Percentiles rank a stretch among this genome's conserved stretches.
Evolutionary conservation across 208 protist genomes (phyloP).

Genomic region (Acanthamoeba castellanii): DNA sequence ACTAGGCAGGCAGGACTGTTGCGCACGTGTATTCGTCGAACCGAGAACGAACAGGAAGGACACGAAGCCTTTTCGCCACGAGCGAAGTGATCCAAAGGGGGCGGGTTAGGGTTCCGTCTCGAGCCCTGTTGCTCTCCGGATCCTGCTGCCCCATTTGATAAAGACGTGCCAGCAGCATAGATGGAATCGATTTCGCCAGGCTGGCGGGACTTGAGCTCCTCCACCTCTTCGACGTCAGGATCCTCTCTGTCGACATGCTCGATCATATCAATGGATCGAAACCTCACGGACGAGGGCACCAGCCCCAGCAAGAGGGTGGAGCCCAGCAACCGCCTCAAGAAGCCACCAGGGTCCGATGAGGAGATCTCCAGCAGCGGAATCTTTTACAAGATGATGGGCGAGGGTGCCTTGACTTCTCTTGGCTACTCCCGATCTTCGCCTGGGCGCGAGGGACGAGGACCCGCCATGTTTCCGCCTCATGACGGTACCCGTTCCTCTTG

Average conservation of each 20-base stretch:
- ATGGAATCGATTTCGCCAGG: conserved; percentile 9
- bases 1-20: too few relatives aligned
- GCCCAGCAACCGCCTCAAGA: not conserved
- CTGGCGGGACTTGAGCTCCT: not conserved
- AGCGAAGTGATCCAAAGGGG: not conserved
- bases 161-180: not conserved
- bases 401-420: conserved; percentile 33
- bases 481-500: not conserved
- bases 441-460: not conserved
- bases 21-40: not conserved
- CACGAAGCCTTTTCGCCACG: not conserved
- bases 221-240: not conserved
- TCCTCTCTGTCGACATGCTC: not conserved
- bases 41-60: not conserved
- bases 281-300: not conserved
- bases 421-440: not conserved
- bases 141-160: not conserved
- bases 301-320: not conserved
- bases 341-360: not conserved
- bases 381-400: conserved; percentile 73
- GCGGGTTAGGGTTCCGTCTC: not conserved
- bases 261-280: not conserved
- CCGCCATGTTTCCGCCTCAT: not conserved
- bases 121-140: too few relatives aligned
- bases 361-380: conserved; percentile 64